Percentiles rank a stretch among this genome's conserved stretches.
phyloP scores from a whole-genome alignment of 2,329 filamentous ascomycete genomes.

The Phyllosticta paracitricarpa region DNA sequence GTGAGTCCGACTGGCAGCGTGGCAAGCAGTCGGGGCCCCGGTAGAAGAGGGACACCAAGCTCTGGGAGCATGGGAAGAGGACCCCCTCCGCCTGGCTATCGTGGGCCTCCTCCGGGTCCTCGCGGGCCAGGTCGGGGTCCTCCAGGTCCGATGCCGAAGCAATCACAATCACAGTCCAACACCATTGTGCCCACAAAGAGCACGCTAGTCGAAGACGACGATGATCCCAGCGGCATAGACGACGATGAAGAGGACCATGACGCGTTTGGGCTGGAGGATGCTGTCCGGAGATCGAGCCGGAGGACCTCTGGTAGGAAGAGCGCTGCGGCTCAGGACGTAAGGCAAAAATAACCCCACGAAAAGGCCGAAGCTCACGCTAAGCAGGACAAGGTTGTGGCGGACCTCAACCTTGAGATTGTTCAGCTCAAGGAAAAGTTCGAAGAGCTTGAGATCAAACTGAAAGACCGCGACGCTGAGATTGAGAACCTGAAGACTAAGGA shows the following conservation, averaged over 20 bases:
- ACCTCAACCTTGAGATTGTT: conserved; percentile 70
- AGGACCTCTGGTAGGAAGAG: conserved; percentile 22
- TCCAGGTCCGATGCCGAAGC: conserved; percentile 54
- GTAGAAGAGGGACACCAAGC: conserved; percentile 43
- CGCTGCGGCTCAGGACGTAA: conserved; percentile 37
- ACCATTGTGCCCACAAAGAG: conserved; percentile 97
- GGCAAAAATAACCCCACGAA: neutral
- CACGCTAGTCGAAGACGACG: conserved; percentile 92
- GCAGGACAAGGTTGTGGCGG: conserved; percentile 45
- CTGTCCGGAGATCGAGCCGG: conserved; percentile 21
- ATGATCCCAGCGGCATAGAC: conserved; percentile 51
- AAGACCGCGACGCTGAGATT: conserved; percentile 62
- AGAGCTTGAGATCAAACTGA: conserved; percentile 57
- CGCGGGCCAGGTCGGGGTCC: conserved; percentile 14
- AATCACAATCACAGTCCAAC: conserved; percentile 89
- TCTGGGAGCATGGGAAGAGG: conserved; percentile 39
- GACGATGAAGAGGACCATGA: conserved; percentile 46
- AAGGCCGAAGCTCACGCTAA: conserved; percentile 40
- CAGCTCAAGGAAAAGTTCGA: conserved; percentile 66
- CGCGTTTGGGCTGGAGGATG: conserved; percentile 50
- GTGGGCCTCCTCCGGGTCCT: conserved; percentile 12
- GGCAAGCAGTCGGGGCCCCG: conserved; percentile 50
- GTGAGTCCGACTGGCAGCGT: conserved; percentile 54
- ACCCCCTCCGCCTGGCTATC: conserved; percentile 15
- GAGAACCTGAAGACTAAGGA: conserved; percentile 50